phyloP scores from a whole-genome alignment of 768 basidiomycete genomes.

The Mycena pura region DNA sequence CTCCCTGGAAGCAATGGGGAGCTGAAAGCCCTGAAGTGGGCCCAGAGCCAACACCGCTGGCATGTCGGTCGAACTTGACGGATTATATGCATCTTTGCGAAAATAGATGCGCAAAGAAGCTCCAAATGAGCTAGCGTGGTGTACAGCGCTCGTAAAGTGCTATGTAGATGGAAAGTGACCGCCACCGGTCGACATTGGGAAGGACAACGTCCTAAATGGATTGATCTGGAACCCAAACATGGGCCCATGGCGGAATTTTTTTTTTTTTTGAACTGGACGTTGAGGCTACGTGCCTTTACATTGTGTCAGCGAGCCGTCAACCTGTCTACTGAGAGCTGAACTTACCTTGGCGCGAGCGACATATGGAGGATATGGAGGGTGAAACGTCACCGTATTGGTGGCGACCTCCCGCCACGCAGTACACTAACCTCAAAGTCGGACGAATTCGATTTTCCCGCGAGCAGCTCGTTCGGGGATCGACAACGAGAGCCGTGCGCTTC shows the following conservation, averaged over 20 bases:
- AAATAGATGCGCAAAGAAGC: background rate
- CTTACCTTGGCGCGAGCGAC: conserved; percentile 17
- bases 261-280: conserved; percentile 9
- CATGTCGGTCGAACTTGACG: background rate
- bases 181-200: conserved; percentile 15
- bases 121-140: conserved; percentile 20
- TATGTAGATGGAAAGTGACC: conserved; percentile 6
- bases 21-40: background rate
- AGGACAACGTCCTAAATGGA: conserved; percentile 17
- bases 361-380: conserved; percentile 9
- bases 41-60: background rate
- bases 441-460: conserved; percentile 17
- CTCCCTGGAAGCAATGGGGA: conserved; percentile 6
- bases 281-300: background rate
- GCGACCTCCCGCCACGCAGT: conserved; percentile 25
- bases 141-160: conserved; percentile 8
- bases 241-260: too few relatives aligned
- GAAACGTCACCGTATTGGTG: conserved; percentile 20
- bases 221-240: conserved; percentile 16
- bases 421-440: conserved; percentile 25
- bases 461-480: conserved; percentile 7
- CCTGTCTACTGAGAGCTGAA: background rate
- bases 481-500: conserved; percentile 11
- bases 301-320: background rate
- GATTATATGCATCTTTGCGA: conserved; percentile 4